Percentiles rank a stretch among this genome's conserved stretches.
Evolutionary conservation across 176 grass and related monocot species (phyloP).

Genomic region (Triticum timopheevii): DNA sequence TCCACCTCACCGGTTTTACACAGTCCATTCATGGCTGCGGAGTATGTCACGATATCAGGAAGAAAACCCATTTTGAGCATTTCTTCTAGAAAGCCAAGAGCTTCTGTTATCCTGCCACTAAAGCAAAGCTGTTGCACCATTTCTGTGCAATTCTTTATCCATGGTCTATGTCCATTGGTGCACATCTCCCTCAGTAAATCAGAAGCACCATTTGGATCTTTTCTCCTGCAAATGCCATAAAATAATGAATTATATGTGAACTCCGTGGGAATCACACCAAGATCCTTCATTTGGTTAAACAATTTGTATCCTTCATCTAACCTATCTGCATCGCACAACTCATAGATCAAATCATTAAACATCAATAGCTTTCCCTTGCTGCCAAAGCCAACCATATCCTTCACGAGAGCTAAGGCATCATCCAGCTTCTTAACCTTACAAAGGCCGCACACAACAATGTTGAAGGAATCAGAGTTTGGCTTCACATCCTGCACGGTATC

Average conservation of each 20-base stretch:
- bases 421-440: conserved; percentile 71
- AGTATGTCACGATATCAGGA: conserved; percentile 86
- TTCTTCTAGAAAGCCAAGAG: conserved; percentile 64
- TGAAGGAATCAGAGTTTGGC: conserved; percentile 81
- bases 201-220: conserved; percentile 48
- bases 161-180: conserved; percentile 53
- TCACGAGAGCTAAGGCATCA: conserved; percentile 65
- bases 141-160: conserved; percentile 88
- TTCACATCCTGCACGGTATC: conserved; percentile 42
- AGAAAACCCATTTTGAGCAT: conserved; percentile 79
- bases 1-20: conserved; percentile 68
- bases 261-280: conserved; percentile 56
- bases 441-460: conserved; percentile 73
- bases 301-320: conserved; percentile 71
- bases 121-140: conserved; percentile 79
- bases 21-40: conserved; percentile 75
- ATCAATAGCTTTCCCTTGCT: conserved; percentile 77
- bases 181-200: conserved; percentile 69
- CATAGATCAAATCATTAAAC: conserved; percentile 86
- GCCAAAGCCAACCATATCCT: conserved; percentile 60
- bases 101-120: conserved; percentile 70
- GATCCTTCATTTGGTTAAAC: conserved; percentile 62
- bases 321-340: conserved; percentile 66
- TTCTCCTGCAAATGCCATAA: conserved; percentile 59
- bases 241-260: conserved; percentile 92